Base-by-base conservation (phyloP, 2,329 filamentous ascomycete species). In the Trichoderma citrinoviride region DNA sequence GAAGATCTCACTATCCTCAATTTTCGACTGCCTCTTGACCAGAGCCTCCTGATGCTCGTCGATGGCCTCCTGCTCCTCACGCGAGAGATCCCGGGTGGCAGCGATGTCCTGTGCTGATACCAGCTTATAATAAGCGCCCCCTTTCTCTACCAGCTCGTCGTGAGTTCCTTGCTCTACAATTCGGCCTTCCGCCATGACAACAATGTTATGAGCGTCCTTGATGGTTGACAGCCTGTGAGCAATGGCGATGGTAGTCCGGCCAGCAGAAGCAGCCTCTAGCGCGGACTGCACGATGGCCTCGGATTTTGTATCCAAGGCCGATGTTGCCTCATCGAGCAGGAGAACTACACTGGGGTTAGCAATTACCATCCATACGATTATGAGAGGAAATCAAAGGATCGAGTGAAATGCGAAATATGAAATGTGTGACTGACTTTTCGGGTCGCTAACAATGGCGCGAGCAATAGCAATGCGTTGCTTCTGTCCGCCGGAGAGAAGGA, bases 391-490 rank as follows among this genome's bases (percentile, higher is more conserved):
- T n/a, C n/a, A n/a, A n/a, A n/a, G n/a, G n/a, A n/a, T n/a, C n/a
- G n/a, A n/a, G n/a, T n/a, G n/a, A n/a, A n/a, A n/a, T n/a, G n/a
- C n/a, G n/a, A n/a, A n/a, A n/a, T n/a, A n/a, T n/a, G n/a, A n/a
- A n/a, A n/a, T n/a, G n/a, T n/a, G n/a, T 29, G 27, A 72, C 80
- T 75, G 71, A 82, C 80, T 89, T 79, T 93, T 96, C 0, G 94
- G 94, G 71, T 97, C 91, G 19, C 90, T 94, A 33, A 97, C 92
- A 64, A 97, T 86, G 44, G 93, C 93, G 72, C 93, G 85, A 7
- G 94, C 93, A 76, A 98, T 97, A 14, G 94, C 93, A 73, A 98
- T 96, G 71, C 95, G 91, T 78, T 98, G 95, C 77, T 97, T 97
- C 78, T 99, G 95, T 41, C 95, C 95, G 75, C 95, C 95, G 63